Base-by-base conservation (phyloP, 2,329 filamentous ascomycete species). In the Nectriaceae sp. region DNA sequence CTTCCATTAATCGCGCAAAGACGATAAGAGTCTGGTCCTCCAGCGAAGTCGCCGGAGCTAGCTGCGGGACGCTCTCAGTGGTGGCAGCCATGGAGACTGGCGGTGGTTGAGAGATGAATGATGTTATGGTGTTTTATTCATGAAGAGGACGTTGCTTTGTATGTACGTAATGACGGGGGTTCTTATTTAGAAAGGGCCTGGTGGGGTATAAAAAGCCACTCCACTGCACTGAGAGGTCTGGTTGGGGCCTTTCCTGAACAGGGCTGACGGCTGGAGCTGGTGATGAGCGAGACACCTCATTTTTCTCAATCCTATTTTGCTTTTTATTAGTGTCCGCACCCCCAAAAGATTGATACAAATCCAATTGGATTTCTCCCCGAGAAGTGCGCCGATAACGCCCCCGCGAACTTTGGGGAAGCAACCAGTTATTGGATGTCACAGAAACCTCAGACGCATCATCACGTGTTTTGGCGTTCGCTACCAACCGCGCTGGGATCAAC, bases 1-100 rank as follows among this genome's bases (percentile, higher is more conserved):
- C 90, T 66, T 95, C 90, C 85, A 97, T 95, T 59, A 97, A 76
- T 62, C 89, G 88, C 20, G 92, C 92, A 57, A 97, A 83, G 58
- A 93, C 85, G 48, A 96, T 82, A 62, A 87, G 82, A 47, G 88
- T 87, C 62, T 87, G 76, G 63, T 89, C 85, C 59, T 80, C 71
- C 71, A 81, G 41, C 60, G 68, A 69, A 31, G 63, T 64, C 31
- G 65, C 61, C 37, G 64, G 62, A 31, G 65, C 59, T 41, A 51
- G 53, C 57, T 65, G 64, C 13, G 64, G 50, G 51, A 69, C 66
- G 44, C 62, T 65, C 41, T 65, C 61, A 29, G 44, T 22, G 26
- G 43, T 44, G 47, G 43, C 37, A 20, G 50, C 47, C 50, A 53
- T 53, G 47, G 45, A 10, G 50, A 50, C 36, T n/a, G 41, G 21